Conservation (phyloP, 177 flowering plant species). For the Tripterygium wilfordii region DNA sequence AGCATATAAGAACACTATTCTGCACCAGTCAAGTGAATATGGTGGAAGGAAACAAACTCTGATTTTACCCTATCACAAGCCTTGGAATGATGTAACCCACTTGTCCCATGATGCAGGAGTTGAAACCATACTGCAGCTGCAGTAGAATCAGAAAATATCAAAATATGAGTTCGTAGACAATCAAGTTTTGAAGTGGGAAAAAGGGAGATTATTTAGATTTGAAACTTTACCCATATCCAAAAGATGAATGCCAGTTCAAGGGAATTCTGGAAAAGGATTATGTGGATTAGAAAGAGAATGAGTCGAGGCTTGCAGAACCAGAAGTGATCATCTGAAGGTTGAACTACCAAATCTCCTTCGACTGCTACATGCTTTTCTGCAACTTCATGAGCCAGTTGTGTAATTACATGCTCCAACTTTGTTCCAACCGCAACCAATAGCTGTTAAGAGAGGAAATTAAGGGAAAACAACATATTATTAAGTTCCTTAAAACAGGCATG, state of each 20-base stretch:
- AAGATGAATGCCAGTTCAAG: constrained; percentile 89
- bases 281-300: constrained; percentile 70
- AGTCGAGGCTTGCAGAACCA: constrained; percentile 69
- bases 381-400: constrained; percentile 71
- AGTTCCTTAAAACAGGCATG: too few species aligned
- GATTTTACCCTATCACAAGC: constrained; percentile 65
- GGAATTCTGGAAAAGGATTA: constrained; percentile 87
- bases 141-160: not conserved
- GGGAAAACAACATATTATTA: too few species aligned
- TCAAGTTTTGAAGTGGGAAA: too few species aligned
- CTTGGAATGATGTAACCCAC: constrained; percentile 58
- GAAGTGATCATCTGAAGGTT: constrained; percentile 78
- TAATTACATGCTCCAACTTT: constrained; percentile 79
- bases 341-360: constrained; percentile 53
- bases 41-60: not conserved
- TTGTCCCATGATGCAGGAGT: constrained; percentile 85
- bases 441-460: constrained; percentile 30
- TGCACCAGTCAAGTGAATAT: not conserved
- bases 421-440: constrained; percentile 84
- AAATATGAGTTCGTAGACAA: not conserved
- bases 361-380: constrained; percentile 58
- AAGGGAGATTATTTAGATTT: too few species aligned
- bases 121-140: constrained; percentile 51
- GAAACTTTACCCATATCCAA: constrained; percentile 71
- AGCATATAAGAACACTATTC: constrained; percentile 3